Base-by-base conservation (phyloP, 345 rosid genomes). In the Eucalyptus pauciflora region DNA sequence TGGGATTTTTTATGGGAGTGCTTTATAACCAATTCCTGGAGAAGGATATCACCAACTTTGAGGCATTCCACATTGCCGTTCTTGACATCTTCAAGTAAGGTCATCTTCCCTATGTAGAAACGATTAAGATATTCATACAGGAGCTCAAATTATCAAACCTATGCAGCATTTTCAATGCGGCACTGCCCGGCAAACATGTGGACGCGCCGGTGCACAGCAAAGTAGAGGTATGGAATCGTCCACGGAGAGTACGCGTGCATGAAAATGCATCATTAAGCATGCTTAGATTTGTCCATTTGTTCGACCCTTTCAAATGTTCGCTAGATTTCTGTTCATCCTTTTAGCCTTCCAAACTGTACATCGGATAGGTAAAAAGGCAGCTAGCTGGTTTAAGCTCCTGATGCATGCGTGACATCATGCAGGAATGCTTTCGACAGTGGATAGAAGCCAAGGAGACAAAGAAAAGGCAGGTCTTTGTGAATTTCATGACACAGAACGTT, bases 181-280 rank as follows among this genome's bases (percentile, higher is more conserved):
- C 98, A 86, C 92, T 97, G 85, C 99, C 99, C 2, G 99, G 98
- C n/a, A 92, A 94, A 87, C 99, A 97, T 88, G 96, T 94, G 50
- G 99, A 97, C 86, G 95, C 91, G 6, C 99, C 98, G 29, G 46
- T 95, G 4, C 89, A 91, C 6, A 62, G 87, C 4, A 91, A 93
- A 58, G 71, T 96, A 20, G 91, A 96, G 97, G 99, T 93, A 4
- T 52, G 69, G 43, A 86, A 86, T 29, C 43, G 48, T 25, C 45
- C 29, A 7, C 27, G 12, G 48, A 18, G 83, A 76, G 48, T 37
- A 41, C 16, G 48, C 43, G 29, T 9, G 27, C 24, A 18, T 31
- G 62, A 50, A 52, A 52, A 52, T 62, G 18, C 37, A 31, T 46
- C 3, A 48, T 27, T 27, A 60, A 6, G 69, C 69, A 60, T 60